These are phyloP conservation scores for Polygonum maritimum DNA, from an alignment of 148 eudicot species.

Conservation along the genomic window DNA sequence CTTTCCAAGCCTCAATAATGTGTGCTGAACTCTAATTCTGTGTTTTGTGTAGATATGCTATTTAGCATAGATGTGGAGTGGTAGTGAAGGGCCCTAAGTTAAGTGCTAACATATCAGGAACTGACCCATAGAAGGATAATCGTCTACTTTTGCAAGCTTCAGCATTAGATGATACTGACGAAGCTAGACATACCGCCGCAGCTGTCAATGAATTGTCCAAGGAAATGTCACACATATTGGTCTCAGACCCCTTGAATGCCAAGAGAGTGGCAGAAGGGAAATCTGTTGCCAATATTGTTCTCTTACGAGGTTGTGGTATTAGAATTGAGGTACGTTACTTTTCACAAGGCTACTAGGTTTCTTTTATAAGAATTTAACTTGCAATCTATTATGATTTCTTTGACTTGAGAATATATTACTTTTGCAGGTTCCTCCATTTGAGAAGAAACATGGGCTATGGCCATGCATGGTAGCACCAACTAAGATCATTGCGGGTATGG, in stretches of 20 bases:
- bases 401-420: neutral
- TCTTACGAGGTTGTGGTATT: slow-evolving; percentile 95
- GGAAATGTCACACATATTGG: slow-evolving; percentile 73
- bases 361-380: neutral
- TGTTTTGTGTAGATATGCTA: slow-evolving; percentile 68
- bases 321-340: slow-evolving; percentile 63
- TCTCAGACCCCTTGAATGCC: slow-evolving; percentile 74
- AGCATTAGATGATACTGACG: slow-evolving; percentile 73
- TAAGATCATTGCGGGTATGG: slow-evolving; percentile 92
- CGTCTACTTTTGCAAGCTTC: slow-evolving; percentile 77
- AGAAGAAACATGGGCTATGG: slow-evolving; percentile 54
- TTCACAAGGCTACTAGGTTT: neutral
- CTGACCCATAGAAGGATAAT: slow-evolving; percentile 89
- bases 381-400: neutral
- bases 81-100: slow-evolving; percentile 91
- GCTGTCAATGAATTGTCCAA: slow-evolving; percentile 91
- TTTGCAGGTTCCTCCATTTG: slow-evolving; percentile 76
- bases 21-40: neutral
- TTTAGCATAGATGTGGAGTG: slow-evolving; percentile 98
- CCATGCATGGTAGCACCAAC: slow-evolving; percentile 99
- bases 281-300: slow-evolving; percentile 77
- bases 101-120: slow-evolving; percentile 97
- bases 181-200: slow-evolving; percentile 79
- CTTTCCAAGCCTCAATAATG: neutral
- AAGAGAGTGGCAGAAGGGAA: slow-evolving; percentile 72